Percentiles rank a stretch among this genome's conserved stretches.
phyloP scores from a whole-genome alignment of 2,329 filamentous ascomycete species.

The Monosporascus sp. region DNA sequence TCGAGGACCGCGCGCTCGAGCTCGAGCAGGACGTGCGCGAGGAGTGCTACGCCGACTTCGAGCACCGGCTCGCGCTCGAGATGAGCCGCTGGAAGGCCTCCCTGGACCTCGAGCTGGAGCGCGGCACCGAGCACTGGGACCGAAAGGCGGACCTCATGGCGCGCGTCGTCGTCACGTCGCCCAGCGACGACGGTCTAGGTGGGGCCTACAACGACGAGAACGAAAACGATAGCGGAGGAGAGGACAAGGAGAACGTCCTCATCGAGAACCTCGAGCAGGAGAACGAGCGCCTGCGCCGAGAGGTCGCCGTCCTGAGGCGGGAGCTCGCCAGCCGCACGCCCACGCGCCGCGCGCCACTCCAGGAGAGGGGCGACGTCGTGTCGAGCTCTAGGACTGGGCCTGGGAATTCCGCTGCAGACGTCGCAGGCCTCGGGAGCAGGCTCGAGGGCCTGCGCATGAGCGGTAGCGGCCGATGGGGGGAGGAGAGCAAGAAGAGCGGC shows the following conservation, averaged over 20 bases:
- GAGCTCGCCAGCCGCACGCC: conserved; percentile 61
- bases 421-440: conserved; percentile 36
- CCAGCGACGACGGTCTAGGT: conserved; percentile 32
- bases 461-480: conserved; percentile 9
- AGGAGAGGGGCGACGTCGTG: conserved; percentile 45
- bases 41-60: conserved; percentile 84
- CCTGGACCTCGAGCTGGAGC: conserved; percentile 72
- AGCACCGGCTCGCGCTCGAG: conserved; percentile 68
- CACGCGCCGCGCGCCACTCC: conserved; percentile 51
- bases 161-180: conserved; percentile 33
- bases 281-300: conserved; percentile 63
- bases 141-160: conserved; percentile 74
- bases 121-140: conserved; percentile 79
- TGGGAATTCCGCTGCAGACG: conserved; percentile 19
- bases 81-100: conserved; percentile 75
- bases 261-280: conserved; percentile 64
- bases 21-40: conserved; percentile 83
- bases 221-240: conserved; percentile 39
- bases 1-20: conserved; percentile 59
- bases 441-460: conserved; percentile 48
- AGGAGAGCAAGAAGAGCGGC: too few species aligned
- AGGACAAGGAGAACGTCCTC: conserved; percentile 57
- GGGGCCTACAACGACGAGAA: conserved; percentile 28
- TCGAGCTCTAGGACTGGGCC: conserved; percentile 14
- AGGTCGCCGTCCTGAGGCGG: conserved; percentile 59